phyloP scores from a whole-genome alignment of 73 alveolate genomes.

The Symbiodinium pilosum region DNA sequence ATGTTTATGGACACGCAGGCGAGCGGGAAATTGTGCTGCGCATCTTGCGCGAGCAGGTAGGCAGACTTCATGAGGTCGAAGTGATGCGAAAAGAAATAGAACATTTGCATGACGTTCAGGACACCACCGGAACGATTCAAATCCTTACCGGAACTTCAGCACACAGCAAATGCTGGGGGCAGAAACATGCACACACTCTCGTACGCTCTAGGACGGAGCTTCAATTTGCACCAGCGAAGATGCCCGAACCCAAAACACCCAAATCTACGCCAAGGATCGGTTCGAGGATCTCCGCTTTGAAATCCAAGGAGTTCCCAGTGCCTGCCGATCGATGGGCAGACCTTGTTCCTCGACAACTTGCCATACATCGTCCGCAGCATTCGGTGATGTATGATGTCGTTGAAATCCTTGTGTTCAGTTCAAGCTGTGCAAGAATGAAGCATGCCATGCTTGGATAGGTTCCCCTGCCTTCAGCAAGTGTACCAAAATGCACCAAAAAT shows the following conservation, averaged over 20 bases:
- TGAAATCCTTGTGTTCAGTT: conserved; percentile 19
- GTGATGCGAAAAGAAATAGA: conserved; percentile 69
- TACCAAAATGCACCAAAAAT: background rate
- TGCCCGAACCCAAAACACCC: too few relatives aligned
- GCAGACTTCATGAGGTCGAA: conserved; percentile 79
- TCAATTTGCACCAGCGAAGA: too few relatives aligned
- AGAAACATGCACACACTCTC: too few relatives aligned
- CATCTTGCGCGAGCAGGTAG: conserved; percentile 86
- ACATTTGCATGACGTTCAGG: conserved; percentile 86
- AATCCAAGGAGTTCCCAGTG: conserved; percentile 94
- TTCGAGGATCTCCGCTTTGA: conserved; percentile 32
- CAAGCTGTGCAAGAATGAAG: background rate
- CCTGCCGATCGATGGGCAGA: conserved; percentile 85
- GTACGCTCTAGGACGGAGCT: too few relatives aligned
- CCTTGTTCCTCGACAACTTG: conserved; percentile 73
- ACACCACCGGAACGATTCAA: conserved; percentile 91
- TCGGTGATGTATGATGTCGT: conserved; percentile 52
- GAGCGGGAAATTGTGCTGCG: conserved; percentile 67
- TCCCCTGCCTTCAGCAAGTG: too few relatives aligned
- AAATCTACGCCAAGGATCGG: background rate
- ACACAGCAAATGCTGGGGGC: too few relatives aligned
- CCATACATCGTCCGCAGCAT: conserved; percentile 89
- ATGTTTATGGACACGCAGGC: conserved; percentile 85
- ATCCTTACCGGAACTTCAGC: conserved; percentile 48
- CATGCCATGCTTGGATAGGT: too few relatives aligned